These are phyloP conservation scores for Corchorus capsularis DNA, from an alignment of 345 rosid genomes.

Conservation along the genomic window DNA sequence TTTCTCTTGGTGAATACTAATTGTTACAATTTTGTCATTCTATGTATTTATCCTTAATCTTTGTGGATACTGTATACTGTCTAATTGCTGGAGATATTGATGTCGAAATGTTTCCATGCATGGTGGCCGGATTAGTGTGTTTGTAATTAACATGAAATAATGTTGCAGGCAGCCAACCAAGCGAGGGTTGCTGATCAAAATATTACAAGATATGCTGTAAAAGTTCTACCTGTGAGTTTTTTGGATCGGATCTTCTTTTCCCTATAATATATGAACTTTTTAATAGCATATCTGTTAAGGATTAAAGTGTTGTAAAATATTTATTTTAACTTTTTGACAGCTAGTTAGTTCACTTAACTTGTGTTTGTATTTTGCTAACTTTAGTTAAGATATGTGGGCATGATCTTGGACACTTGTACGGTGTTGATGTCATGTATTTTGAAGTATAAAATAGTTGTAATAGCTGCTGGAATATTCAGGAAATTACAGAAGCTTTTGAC, in stretches of 20 bases:
- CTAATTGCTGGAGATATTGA: slow-evolving; percentile 1
- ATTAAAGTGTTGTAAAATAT: too few relatives aligned
- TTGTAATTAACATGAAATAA: slow-evolving; percentile 16
- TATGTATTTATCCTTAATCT: neutral
- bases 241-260: neutral
- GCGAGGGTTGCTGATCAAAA: slow-evolving; percentile 71
- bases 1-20: too few relatives aligned
- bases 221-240: slow-evolving; percentile 82
- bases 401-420: too few relatives aligned
- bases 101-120: neutral
- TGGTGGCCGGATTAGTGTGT: neutral
- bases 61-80: neutral
- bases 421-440: too few relatives aligned
- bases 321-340: too few relatives aligned
- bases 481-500: too few relatives aligned
- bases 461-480: too few relatives aligned
- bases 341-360: too few relatives aligned
- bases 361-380: too few relatives aligned
- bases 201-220: slow-evolving; percentile 68
- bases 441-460: too few relatives aligned
- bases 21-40: neutral
- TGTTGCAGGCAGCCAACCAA: slow-evolving; percentile 59
- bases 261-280: neutral
- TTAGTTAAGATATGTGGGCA: too few relatives aligned
- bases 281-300: neutral